Conservation (phyloP, 148 eudicot genomes). For the Diospyros kaki region DNA sequence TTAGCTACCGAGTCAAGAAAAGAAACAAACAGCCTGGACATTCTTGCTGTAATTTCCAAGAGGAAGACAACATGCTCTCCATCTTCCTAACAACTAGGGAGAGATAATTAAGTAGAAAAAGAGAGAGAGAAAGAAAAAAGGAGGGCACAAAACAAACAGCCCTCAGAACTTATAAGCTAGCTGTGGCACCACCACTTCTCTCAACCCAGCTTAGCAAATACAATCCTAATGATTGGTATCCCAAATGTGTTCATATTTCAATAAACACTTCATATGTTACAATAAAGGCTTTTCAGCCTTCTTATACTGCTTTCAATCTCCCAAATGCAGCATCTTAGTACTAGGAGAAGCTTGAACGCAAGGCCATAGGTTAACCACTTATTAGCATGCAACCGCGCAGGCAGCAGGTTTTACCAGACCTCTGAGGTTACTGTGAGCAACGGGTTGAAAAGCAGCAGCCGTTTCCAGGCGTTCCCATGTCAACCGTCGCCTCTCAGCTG, state of each 20-base stretch:
- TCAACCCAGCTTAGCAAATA: background rate
- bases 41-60: background rate
- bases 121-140: too few relatives aligned
- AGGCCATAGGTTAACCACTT: background rate
- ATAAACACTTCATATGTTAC: background rate
- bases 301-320: background rate
- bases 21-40: background rate
- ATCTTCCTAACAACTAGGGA: too few relatives aligned
- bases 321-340: slow-evolving; percentile 3
- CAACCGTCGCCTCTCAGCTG: slow-evolving; percentile 34
- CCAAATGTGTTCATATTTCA: background rate
- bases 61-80: background rate
- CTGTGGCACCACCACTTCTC: background rate
- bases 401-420: slow-evolving; percentile 22
- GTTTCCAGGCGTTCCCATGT: slow-evolving; percentile 44
- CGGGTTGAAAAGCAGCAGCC: slow-evolving; percentile 25
- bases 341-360: background rate
- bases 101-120: too few relatives aligned
- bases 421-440: slow-evolving; percentile 7
- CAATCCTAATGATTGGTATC: background rate
- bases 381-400: slow-evolving; percentile 29
- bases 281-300: background rate
- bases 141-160: background rate
- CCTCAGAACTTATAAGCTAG: background rate
- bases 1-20: too few relatives aligned